Evolutionary conservation across 768 basidiomycete species (phyloP).

Genomic region (Lactarius hatsudake): DNA sequence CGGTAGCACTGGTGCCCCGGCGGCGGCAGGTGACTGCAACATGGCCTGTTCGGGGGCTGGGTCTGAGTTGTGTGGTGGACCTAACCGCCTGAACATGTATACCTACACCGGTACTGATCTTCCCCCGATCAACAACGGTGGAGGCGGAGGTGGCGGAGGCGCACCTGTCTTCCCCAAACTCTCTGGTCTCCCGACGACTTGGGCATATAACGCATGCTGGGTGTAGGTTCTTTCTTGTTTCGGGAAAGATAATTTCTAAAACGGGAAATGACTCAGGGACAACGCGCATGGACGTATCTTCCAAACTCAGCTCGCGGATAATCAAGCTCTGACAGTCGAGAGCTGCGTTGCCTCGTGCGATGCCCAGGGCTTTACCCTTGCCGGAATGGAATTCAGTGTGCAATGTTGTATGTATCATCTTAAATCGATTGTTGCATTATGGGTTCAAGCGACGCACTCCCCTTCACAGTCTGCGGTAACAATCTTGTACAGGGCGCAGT

Average conservation of each 20-base stretch:
- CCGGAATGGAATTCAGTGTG: conserved; percentile 62
- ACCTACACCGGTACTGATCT: conserved; percentile 66
- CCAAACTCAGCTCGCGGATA: conserved; percentile 40
- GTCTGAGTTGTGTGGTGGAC: conserved; percentile 71
- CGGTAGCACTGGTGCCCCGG: conserved; percentile 46
- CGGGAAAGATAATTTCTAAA: not conserved
- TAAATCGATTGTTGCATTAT: not conserved
- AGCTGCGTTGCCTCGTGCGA: conserved; percentile 60
- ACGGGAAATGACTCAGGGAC: conserved; percentile 38
- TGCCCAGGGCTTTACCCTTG: conserved; percentile 56
- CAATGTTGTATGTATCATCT: conserved; percentile 46
- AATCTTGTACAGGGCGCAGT: conserved; percentile 60
- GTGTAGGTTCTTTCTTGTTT: conserved; percentile 38
- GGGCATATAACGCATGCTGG: conserved; percentile 42
- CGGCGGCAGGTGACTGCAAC: conserved; percentile 53
- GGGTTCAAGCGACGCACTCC: conserved; percentile 3
- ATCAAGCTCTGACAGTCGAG: conserved; percentile 51
- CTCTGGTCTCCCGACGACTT: conserved; percentile 7
- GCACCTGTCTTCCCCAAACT: conserved; percentile 23
- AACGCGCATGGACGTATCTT: conserved; percentile 65
- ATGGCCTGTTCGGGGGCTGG: conserved; percentile 65
- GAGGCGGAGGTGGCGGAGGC: conserved; percentile 35
- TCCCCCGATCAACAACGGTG: conserved; percentile 30
- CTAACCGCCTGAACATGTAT: conserved; percentile 61
- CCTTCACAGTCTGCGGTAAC: conserved; percentile 63